Base-by-base conservation (phyloP, 371 early-diverging fungal species). In the Massospora cicadina region DNA sequence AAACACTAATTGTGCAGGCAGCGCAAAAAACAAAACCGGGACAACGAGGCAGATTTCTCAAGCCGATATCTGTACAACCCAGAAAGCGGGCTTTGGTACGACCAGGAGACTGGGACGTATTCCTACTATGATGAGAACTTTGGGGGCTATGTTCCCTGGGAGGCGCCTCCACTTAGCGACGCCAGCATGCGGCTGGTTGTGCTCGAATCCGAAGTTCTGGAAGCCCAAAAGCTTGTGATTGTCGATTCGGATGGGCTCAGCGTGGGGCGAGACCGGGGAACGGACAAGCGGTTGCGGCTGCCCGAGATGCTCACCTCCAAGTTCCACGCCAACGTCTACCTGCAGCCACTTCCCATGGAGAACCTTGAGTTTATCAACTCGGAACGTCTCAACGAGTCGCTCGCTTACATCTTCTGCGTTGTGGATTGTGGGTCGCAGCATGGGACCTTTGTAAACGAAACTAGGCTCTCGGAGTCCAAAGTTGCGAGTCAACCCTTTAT, bases 391-490 rank as follows among this genome's bases (percentile, higher is more conserved):
- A 26, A 57, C 57, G 57, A 57, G 10, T 57, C 57, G 5, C 55
- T 27, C n/a, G 33, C 67, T 12, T 71, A 68, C 57, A 69, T 67
- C 5, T 73, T 79, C 31, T 76, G 68, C 59, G 67, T 80, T 58
- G 68, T 74, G 21, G 80, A 80, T 59, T 72, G 69, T 54, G 80
- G 79, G 1, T 80, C 80, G 0, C 77, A 78, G 1, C 79, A 80
- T 43, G 80, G 80, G 5, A 79, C 80, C 1, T 75, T 79, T 65
- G 68, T 80, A 53, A 80, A 80, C 63, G 71, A 70, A 1, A 57
- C 66, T 33, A 72, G 80, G 25, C 71, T 80, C 2, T 79, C 80
- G 0, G 70, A 68, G 0, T 58, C 78, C 64, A 80, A 76, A 63
- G 55, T 70, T 0, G 71, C 79, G 2, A 77, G 78, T 56, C 72